Base-by-base conservation (phyloP, 345 rosid species). In the Odontarrhena argentea region DNA sequence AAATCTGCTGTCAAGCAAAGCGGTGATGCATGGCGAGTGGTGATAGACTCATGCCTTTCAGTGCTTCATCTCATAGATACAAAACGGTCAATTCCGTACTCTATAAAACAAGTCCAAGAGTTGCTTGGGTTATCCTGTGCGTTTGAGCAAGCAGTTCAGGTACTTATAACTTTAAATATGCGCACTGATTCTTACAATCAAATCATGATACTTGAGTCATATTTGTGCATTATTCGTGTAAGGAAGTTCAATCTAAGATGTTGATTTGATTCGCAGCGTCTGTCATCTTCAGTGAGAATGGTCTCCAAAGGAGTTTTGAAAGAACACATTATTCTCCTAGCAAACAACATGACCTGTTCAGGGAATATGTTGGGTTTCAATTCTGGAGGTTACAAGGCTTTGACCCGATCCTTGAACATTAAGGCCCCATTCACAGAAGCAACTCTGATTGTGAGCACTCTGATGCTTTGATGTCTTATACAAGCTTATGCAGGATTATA, bases 371-470 rank as follows among this genome's bases (percentile, higher is more conserved):
- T 91, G 68, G 99, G 99, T 47, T 94, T 94, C 74, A 88, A 87
- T 50, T 60, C 91, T 76, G 93, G 88, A 58, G 96, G 99, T 53
- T 88, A 84, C 70, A 91, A 88, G 77, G 81, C 95, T 26, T 44
- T 88, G 59, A 80, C 86, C 45, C 86, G 78, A 26, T 82, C 99
- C 13, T 71, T 91, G 71, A 85, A 88, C 74, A 70, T 94, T 60
- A 89, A 91, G 81, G 93, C 87, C 36, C 99, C 99, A 55, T 94
- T 94, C 75, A 87, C 93, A 1, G 99, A 94, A 76, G 99, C 99
- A 73, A 94, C 93, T 8, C 79, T 87, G 14, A 85, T 79, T 82
- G 99, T 91, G 71, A 68, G 97, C 83, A 11, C 52, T 63, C 7
- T 14, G 6, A 45, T 50, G 18, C 62, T 63, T 36, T 67, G 42